phyloP scores from a whole-genome alignment of 2,329 filamentous ascomycete genomes.

The Davidsoniella eucalypti region DNA sequence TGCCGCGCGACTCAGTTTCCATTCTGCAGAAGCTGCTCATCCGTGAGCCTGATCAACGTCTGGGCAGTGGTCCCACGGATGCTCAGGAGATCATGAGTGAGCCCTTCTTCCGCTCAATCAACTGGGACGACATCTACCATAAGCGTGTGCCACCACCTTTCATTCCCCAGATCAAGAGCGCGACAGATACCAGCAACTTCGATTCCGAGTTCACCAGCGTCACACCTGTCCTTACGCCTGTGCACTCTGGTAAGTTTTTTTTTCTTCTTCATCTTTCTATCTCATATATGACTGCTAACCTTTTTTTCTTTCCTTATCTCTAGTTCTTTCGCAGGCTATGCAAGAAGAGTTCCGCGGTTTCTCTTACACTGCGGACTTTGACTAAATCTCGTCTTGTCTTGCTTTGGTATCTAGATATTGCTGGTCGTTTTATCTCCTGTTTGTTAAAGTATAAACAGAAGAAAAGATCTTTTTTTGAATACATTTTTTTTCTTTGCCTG shows the following conservation, averaged over 20 bases:
- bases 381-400: conserved; percentile 26
- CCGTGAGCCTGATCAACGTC: conserved; percentile 78
- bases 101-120: conserved; percentile 93
- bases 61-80: conserved; percentile 90
- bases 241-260: conserved; percentile 73
- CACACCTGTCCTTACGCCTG: conserved; percentile 88
- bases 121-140: conserved; percentile 97
- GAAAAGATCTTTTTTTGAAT: too few species aligned
- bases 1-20: conserved; percentile 93
- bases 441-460: too few species aligned
- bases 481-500: too few species aligned
- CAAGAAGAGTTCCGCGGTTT: conserved; percentile 99
- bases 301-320: conserved; percentile 5
- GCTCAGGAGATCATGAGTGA: conserved; percentile 98
- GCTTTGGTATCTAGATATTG: too few species aligned
- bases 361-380: conserved; percentile 89
- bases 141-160: conserved; percentile 85
- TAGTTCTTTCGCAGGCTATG: conserved; percentile 94
- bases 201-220: conserved; percentile 98
- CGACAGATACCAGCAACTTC: conserved; percentile 99
- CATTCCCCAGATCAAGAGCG: conserved; percentile 71
- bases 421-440: too few species aligned
- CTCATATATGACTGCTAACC: neutral
- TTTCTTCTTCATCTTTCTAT: neutral
- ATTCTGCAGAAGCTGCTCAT: conserved; percentile 96